These are phyloP conservation scores for Bruguiera gymnorhiza DNA, from an alignment of 345 rosid species.

Conservation along the genomic window DNA sequence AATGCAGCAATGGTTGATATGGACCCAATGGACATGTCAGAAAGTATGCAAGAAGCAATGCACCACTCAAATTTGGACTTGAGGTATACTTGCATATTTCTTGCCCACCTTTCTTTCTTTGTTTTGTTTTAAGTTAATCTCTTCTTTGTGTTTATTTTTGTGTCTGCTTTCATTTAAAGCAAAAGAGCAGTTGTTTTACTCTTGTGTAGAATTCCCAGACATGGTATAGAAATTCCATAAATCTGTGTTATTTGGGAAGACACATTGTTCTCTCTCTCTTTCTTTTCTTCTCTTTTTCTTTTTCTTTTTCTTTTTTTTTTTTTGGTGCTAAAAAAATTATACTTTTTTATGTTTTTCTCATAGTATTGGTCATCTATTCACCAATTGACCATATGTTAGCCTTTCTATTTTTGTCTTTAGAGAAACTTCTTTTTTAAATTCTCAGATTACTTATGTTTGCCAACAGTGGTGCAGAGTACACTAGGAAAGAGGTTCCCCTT, in stretches of 20 bases:
- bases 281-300: too few relatives aligned
- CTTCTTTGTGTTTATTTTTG: neutral
- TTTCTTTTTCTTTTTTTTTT: too few relatives aligned
- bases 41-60: constrained; percentile 98
- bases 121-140: neutral
- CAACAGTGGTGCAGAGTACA: constrained; percentile 61
- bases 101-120: constrained; percentile 10
- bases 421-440: neutral
- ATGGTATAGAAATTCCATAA: too few relatives aligned
- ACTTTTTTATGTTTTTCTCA: too few relatives aligned
- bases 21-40: constrained; percentile 96
- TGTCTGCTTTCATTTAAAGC: too few relatives aligned
- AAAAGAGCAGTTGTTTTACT: too few relatives aligned
- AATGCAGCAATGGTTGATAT: constrained; percentile 41
- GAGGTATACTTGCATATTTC: constrained; percentile 55
- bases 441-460: constrained; percentile 27
- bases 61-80: constrained; percentile 89
- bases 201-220: too few relatives aligned
- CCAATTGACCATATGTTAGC: neutral
- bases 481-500: constrained; percentile 45
- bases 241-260: too few relatives aligned
- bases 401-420: constrained; percentile 1
- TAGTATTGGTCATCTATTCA: neutral
- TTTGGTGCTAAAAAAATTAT: too few relatives aligned
- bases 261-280: too few relatives aligned